Evolutionary conservation across 2,329 filamentous ascomycete species (phyloP), one percentile per base, ranked within the genome.

Genomic region (Neofusicoccum sp.): DNA sequence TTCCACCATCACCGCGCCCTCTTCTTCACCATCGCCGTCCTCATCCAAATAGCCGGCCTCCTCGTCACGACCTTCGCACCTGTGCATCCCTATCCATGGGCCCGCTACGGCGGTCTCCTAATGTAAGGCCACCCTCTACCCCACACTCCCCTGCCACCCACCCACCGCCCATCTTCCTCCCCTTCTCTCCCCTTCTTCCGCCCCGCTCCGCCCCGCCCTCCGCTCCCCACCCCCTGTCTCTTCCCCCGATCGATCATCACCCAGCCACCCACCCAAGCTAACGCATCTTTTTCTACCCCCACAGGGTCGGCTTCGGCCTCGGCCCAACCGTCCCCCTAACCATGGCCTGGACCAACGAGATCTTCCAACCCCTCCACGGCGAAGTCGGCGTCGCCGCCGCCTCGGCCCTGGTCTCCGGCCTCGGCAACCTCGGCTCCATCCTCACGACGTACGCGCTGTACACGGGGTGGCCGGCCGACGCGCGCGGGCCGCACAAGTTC

Each of bases 281-380:
- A 30, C 20, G 6, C 1, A 88, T 96, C n/a, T n/a, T n/a, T n/a
- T n/a, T 12, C n/a, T 6, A n/a, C 24, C 4, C 1, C 8, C 8
- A 51, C 20, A 56, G 51, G 77, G 89, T 96, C 36, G 92, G 92
- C 4, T 96, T 96, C 69, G 92, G 92, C 0, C 86, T 96, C 1
- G 92, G 92, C 1, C 92, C 92, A 3, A 96, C 92, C 0, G 91
- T 96, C 1, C 92, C 92, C 9, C 93, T 93, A 69, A 93, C 90
- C 73, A 96, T 96, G 92, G 89, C 91, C 36, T 96, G 92, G 92
- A 91, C 90, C 33, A 90, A 87, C 64, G 90, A 96, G 75, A 89
- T 96, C 70, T 96, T 96, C 79, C 91, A 96, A 76, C 84, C 84
- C 33, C 88, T 92, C 11, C 92, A 96, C 70, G 91, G 92, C 48